Percentiles rank a stretch among this genome's conserved stretches.
Evolutionary conservation across 2,329 filamentous ascomycete genomes (phyloP).

Genomic region (Penicillium rolfsii): DNA sequence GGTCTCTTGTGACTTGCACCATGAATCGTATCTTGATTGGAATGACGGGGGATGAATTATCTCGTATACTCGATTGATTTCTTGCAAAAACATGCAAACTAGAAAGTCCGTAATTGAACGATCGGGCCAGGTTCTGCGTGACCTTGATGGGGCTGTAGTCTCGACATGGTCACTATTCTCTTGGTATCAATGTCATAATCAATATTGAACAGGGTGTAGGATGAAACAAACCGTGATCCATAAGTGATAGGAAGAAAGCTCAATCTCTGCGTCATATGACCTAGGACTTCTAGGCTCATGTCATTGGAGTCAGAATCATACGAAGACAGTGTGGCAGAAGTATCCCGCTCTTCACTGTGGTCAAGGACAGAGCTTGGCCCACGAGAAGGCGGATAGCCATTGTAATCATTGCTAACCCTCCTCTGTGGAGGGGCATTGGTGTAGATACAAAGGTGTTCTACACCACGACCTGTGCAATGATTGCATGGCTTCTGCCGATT

Average conservation of each 20-base stretch:
- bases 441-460: constrained; percentile 23
- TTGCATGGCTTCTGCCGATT: constrained; percentile 25
- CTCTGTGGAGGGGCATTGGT: constrained; percentile 6
- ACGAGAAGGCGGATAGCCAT: not conserved
- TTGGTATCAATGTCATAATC: not conserved
- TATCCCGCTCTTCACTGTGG: constrained; percentile 10
- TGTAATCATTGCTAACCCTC: constrained; percentile 5
- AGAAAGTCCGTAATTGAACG: constrained; percentile 20
- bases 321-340: constrained; percentile 15
- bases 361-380: constrained; percentile 11
- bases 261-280: constrained; percentile 1
- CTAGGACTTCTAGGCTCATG: constrained; percentile 7
- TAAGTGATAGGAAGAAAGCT: not conserved
- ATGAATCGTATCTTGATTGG: constrained; percentile 15
- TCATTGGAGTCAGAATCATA: constrained; percentile 21
- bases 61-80: constrained; percentile 21
- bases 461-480: constrained; percentile 21
- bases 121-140: constrained; percentile 18
- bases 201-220: not conserved
- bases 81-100: constrained; percentile 18
- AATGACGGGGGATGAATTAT: constrained; percentile 17
- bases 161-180: not conserved
- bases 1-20: constrained; percentile 19
- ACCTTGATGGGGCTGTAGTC: not conserved
- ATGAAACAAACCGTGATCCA: constrained; percentile 1